Evolutionary conservation across 2,329 filamentous ascomycete species (phyloP), one percentile per base, ranked within the genome.

Genomic region (Aspergillus clavatus): DNA sequence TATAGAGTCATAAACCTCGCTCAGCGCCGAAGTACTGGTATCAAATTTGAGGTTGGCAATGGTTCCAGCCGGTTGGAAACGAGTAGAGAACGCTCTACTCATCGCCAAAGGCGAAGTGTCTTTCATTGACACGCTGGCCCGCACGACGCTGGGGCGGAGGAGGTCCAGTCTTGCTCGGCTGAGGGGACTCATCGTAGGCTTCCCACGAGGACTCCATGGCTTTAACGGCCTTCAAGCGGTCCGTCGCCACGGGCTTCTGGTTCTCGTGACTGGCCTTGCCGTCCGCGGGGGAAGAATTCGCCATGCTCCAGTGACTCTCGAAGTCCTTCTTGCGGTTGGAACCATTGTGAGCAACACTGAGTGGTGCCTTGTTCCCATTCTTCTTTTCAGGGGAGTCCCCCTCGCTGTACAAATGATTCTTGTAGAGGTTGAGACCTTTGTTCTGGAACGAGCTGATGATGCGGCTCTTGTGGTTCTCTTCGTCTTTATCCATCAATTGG

Each of bases 401-500:
- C 47, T 81, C 79, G 56, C 79, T 76, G 47, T 81, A 84, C 26
- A 93, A 63, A 47, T 87, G 83, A 67, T 91, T 86, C 60, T 88
- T 78, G 72, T 95, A 95, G 36, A 95, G 74, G 22, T 79, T 77
- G 35, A 84, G 72, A 5, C 84, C 84, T 45, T 80, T 81, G 67
- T 88, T 89, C 46, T 82, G 77, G 28, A 69, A 75, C n/a, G 74
- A 68, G 29, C 71, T 69, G 53, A 72, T 72, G 28, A 64, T 60
- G 19, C 66, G 61, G 21, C 58, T 49, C 37, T 65, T 59, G 43
- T 77, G 73, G 6, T 72, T 75, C 12, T 74, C 78, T 39, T 80
- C 82, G 45, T 90, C 82, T 46, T 89, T 83, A 62, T 97, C 90
- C 43, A 80, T 75, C 58, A 96, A 79, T 50, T 93, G 83, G 61